Percentiles rank a stretch among this genome's conserved stretches.
These are phyloP conservation scores for Chaetomiaceae sp. DNA, from an alignment of 2,329 filamentous ascomycete species.

Conservation along the genomic window DNA sequence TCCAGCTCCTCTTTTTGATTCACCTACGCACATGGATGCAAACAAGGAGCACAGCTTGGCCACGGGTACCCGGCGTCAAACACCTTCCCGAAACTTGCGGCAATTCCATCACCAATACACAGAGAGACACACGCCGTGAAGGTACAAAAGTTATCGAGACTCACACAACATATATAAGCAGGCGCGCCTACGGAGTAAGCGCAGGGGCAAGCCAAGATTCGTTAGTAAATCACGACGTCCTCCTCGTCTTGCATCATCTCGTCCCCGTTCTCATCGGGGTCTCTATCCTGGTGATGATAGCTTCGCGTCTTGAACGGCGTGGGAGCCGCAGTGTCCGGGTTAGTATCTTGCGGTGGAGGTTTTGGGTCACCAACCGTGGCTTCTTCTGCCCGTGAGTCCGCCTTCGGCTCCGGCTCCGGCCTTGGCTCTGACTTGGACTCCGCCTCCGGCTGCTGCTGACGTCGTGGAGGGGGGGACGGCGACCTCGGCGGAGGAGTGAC, in stretches of 20 bases:
- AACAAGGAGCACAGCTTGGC: too few relatives aligned
- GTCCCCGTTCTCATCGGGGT: slow-evolving; percentile 65
- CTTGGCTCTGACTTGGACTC: background rate
- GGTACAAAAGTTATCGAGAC: background rate
- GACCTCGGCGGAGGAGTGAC: slow-evolving; percentile 25
- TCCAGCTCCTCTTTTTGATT: background rate
- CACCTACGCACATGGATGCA: too few relatives aligned
- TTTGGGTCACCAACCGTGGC: slow-evolving; percentile 39
- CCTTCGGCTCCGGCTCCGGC: slow-evolving; percentile 2
- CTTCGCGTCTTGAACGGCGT: slow-evolving; percentile 31
- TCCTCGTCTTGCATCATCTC: slow-evolving; percentile 80
- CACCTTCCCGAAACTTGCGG: too few relatives aligned
- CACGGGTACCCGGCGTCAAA: too few relatives aligned
- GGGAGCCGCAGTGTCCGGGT: slow-evolving; percentile 30
- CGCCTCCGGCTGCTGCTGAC: background rate
- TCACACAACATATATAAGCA: slow-evolving; percentile 5
- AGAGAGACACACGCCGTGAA: background rate
- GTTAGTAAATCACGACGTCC: slow-evolving; percentile 82
- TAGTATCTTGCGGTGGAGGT: slow-evolving; percentile 32
- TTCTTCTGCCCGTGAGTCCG: slow-evolving; percentile 22
- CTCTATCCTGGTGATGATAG: slow-evolving; percentile 32
- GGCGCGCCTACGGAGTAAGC: background rate
- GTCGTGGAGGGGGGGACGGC: slow-evolving; percentile 10
- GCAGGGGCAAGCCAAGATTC: background rate
- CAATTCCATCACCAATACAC: too few relatives aligned